A percentile compares a stretch with the other conserved stretches of the same genome.
These are phyloP conservation scores for Hypoxylon trugodes DNA, from an alignment of 495 filamentous ascomycete species.

Conservation along the genomic window DNA sequence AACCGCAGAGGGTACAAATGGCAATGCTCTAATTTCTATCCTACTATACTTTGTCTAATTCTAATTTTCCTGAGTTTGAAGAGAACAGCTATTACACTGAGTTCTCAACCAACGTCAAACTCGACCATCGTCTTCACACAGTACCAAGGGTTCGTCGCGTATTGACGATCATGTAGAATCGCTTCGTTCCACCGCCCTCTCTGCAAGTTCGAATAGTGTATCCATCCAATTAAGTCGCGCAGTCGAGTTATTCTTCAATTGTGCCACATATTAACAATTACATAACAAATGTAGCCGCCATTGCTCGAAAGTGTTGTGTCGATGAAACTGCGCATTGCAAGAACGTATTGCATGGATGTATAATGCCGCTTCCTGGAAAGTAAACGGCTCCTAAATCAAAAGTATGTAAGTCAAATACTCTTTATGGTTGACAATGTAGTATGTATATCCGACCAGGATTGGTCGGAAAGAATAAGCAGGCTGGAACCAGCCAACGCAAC, in stretches of 20 bases:
- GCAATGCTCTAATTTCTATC: too few relatives aligned
- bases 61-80: too few relatives aligned
- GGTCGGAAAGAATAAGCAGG: not conserved
- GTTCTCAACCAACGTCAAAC: too few relatives aligned
- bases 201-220: not conserved
- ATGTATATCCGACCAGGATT: conserved; percentile 8
- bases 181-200: not conserved
- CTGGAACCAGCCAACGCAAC: conserved; percentile 30
- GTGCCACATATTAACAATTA: conserved; percentile 1
- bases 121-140: too few relatives aligned
- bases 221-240: conserved; percentile 7
- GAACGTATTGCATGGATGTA: conserved; percentile 36
- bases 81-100: too few relatives aligned
- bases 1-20: too few relatives aligned
- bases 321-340: conserved; percentile 24
- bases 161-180: too few relatives aligned
- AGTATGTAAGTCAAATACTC: conserved; percentile 34
- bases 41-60: too few relatives aligned
- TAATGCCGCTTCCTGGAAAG: conserved; percentile 32
- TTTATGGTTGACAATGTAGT: not conserved
- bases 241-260: not conserved
- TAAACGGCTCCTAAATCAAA: conserved; percentile 43
- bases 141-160: too few relatives aligned
- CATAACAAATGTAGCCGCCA: conserved; percentile 30
- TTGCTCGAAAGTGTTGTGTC: conserved; percentile 9